Conservation (phyloP, 495 filamentous ascomycete genomes). For the Penicillium bialowiezense region DNA sequence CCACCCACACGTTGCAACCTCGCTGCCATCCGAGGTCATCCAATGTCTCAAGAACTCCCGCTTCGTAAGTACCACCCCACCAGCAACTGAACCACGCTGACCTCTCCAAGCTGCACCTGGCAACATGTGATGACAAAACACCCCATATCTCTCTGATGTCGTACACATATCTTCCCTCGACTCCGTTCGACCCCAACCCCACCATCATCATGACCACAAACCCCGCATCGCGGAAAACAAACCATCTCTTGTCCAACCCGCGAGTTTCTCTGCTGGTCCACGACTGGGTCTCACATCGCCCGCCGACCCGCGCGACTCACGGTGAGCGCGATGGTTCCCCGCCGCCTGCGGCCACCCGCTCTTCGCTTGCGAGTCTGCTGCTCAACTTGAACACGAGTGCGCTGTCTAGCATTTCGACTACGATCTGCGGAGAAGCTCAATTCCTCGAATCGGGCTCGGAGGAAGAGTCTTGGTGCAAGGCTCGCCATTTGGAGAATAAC, state of each 20-base stretch:
- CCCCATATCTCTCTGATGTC: slow-evolving; percentile 98
- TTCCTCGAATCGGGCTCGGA: slow-evolving; percentile 69
- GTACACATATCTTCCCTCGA: slow-evolving; percentile 91
- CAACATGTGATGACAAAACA: slow-evolving; percentile 76
- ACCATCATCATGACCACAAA: slow-evolving; percentile 94
- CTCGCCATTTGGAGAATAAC: slow-evolving; percentile 85
- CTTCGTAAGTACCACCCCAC: slow-evolving; percentile 60
- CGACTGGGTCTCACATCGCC: slow-evolving; percentile 96
- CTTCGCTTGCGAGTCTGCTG: slow-evolving; percentile 75
- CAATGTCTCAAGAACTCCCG: slow-evolving; percentile 90
- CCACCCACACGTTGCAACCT: slow-evolving; percentile 62
- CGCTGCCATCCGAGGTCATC: slow-evolving; percentile 79
- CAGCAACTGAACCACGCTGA: neutral
- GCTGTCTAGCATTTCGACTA: slow-evolving; percentile 86
- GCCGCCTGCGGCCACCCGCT: slow-evolving; percentile 59
- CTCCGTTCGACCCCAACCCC: slow-evolving; percentile 68
- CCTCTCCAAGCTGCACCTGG: slow-evolving; percentile 76
- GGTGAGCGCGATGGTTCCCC: slow-evolving; percentile 58
- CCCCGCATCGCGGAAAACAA: slow-evolving; percentile 81
- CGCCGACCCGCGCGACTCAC: slow-evolving; percentile 65
- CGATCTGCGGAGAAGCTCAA: slow-evolving; percentile 80
- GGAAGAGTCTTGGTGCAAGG: slow-evolving; percentile 78
- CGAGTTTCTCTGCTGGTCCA: slow-evolving; percentile 93
- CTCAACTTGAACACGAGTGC: slow-evolving; percentile 86
- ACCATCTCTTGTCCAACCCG: slow-evolving; percentile 82